phyloP scores from a whole-genome alignment of 306 rosid species.

The Pueraria montana region DNA sequence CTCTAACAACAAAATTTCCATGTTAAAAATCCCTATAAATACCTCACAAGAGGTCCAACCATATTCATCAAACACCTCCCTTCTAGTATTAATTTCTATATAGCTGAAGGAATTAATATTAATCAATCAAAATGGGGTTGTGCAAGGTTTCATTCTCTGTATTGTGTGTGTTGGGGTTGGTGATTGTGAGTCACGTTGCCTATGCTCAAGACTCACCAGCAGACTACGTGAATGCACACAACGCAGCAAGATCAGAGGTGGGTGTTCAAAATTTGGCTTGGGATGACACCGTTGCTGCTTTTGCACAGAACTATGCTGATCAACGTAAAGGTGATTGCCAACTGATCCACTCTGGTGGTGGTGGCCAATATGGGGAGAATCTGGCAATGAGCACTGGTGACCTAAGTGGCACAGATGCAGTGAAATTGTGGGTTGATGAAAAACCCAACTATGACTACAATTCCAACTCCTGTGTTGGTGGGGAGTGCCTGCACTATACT shows the following conservation, averaged over 20 bases:
- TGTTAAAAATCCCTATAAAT: not conserved
- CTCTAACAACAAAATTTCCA: not conserved
- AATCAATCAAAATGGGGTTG: not conserved
- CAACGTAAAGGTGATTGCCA: constrained; percentile 37
- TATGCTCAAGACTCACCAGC: constrained; percentile 45
- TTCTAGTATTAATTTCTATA: not conserved
- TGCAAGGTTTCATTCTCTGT: constrained; percentile 6
- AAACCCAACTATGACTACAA: constrained; percentile 45
- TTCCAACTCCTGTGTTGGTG: constrained; percentile 49
- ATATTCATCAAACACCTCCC: constrained; percentile 23
- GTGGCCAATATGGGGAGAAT: constrained; percentile 40
- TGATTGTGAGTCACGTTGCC: not conserved
- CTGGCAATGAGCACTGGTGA: not conserved
- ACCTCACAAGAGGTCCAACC: not conserved
- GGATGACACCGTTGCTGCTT: constrained; percentile 44
- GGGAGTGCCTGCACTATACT: constrained; percentile 57
- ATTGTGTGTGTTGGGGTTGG: constrained; percentile 1
- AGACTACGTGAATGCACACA: constrained; percentile 54
- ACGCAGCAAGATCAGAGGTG: constrained; percentile 44
- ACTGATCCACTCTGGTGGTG: constrained; percentile 48
- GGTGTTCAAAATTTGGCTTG: constrained; percentile 44
- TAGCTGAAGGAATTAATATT: not conserved
- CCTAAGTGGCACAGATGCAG: constrained; percentile 33
- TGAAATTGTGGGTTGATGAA: constrained; percentile 55
- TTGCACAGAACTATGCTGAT: constrained; percentile 48